Conservation (phyloP, 495 filamentous ascomycete genomes). For the Annulohypoxylon stygium region DNA sequence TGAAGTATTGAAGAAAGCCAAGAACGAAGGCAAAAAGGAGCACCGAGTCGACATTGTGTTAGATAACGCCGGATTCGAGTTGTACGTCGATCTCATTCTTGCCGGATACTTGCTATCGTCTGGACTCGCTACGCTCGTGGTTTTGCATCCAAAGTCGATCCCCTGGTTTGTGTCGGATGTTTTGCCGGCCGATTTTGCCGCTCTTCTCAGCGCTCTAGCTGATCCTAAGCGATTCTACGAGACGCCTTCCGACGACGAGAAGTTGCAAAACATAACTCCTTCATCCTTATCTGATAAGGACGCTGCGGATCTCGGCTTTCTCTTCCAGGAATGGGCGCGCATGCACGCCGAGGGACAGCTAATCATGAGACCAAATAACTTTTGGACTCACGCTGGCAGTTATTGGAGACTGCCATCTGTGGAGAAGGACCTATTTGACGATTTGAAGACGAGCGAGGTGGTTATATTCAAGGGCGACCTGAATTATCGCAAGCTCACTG, state of each 20-base stretch:
- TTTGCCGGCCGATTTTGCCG: conserved; percentile 82
- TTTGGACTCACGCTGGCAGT: conserved; percentile 88
- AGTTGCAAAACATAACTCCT: conserved; percentile 65
- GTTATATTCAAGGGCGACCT: conserved; percentile 97
- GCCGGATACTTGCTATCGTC: conserved; percentile 87
- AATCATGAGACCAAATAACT: conserved; percentile 80
- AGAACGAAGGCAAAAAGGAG: conserved; percentile 67
- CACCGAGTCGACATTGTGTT: conserved; percentile 90
- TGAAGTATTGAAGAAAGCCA: conserved; percentile 72
- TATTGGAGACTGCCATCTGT: conserved; percentile 86
- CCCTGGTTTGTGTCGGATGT: conserved; percentile 99
- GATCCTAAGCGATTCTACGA: conserved; percentile 81
- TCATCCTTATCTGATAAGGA: conserved; percentile 75
- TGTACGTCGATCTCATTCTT: conserved; percentile 93
- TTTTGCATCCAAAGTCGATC: conserved; percentile 93
- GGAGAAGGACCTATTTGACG: conserved; percentile 76
- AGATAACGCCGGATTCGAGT: conserved; percentile 96
- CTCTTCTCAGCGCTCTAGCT: conserved; percentile 81
- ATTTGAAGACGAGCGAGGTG: conserved; percentile 87
- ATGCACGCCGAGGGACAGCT: conserved; percentile 87
- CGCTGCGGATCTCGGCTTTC: conserved; percentile 72
- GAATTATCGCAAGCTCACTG: conserved; percentile 92
- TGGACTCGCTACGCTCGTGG: conserved; percentile 83
- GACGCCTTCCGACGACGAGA: conserved; percentile 75
- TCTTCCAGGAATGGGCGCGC: conserved; percentile 83